Conservation (phyloP, 805 yeast genomes). For the Metschnikowia koreensis region DNA sequence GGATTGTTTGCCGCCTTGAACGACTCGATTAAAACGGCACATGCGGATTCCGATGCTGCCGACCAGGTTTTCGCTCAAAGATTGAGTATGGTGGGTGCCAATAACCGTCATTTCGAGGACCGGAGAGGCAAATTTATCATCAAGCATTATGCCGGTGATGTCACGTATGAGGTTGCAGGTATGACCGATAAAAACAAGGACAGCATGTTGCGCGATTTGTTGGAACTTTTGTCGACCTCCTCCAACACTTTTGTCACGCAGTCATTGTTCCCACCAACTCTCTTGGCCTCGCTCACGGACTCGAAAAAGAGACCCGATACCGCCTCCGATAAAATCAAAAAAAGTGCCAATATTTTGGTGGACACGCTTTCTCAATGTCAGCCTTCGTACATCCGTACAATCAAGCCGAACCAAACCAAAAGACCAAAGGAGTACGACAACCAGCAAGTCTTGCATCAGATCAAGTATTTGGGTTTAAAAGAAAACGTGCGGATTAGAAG, state of each 20-base stretch:
- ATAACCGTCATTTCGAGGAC: constrained; percentile 84
- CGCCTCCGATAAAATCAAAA: constrained; percentile 91
- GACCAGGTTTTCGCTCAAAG: constrained; percentile 95
- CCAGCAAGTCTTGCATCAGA: constrained; percentile 89
- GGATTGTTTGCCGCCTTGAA: constrained; percentile 95
- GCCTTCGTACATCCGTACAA: constrained; percentile 96
- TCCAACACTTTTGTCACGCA: constrained; percentile 66
- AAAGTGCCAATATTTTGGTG: constrained; percentile 85
- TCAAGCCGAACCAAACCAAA: constrained; percentile 93
- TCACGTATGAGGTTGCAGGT: constrained; percentile 79
- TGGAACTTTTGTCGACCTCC: constrained; percentile 75
- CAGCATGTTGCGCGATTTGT: constrained; percentile 81
- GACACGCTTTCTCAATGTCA: constrained; percentile 86
- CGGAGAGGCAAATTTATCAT: constrained; percentile 84
- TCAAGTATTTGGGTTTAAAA: constrained; percentile 91
- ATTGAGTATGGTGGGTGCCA: constrained; percentile 71
- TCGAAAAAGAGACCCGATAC: constrained; percentile 87
- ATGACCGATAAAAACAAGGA: constrained; percentile 98
- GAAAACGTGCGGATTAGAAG: constrained; percentile 97
- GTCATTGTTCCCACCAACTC: constrained; percentile 39
- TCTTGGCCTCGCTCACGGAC: constrained; percentile 41
- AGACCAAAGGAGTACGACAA: constrained; percentile 88
- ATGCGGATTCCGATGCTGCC: constrained; percentile 94
- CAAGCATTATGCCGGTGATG: constrained; percentile 99
- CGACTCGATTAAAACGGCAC: constrained; percentile 97